Evolutionary conservation across 768 basidiomycete genomes (phyloP).

Genomic region (Nidularia pulvinata): DNA sequence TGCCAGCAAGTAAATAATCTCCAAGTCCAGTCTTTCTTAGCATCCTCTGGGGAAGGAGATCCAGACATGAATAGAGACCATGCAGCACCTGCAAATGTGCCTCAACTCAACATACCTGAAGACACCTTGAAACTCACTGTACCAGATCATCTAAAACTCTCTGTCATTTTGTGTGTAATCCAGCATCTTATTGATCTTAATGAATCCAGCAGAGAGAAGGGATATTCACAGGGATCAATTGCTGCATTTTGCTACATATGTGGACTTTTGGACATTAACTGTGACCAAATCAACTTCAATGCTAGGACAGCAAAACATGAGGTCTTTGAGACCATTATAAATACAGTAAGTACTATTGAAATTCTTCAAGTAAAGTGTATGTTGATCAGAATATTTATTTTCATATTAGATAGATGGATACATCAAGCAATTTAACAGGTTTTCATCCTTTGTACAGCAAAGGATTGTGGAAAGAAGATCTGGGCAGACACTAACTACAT

Average conservation of each 20-base stretch:
- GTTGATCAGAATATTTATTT: neutral
- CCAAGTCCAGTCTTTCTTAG: neutral
- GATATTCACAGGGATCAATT: slow-evolving; percentile 5
- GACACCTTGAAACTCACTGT: neutral
- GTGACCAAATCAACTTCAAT: slow-evolving; percentile 1
- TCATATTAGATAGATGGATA: neutral
- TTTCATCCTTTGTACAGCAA: slow-evolving; percentile 2
- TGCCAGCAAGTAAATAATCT: neutral
- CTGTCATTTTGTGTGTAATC: neutral
- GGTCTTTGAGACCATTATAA: slow-evolving; percentile 6
- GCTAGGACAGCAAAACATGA: slow-evolving; percentile 5
- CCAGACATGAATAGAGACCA: neutral
- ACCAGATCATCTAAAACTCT: neutral
- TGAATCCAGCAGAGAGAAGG: slow-evolving; percentile 1
- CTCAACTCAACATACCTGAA: neutral
- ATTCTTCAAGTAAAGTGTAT: neutral
- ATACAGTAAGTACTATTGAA: neutral
- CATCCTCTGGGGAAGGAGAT: neutral
- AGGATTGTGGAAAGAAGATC: slow-evolving; percentile 2
- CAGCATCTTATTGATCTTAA: slow-evolving; percentile 1
- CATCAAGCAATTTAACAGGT: neutral
- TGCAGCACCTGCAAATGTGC: neutral
- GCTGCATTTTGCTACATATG: slow-evolving; percentile 8
- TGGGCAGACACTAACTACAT: slow-evolving; percentile 26
- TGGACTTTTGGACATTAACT: slow-evolving; percentile 3